Base-by-base conservation (phyloP, 2,329 filamentous ascomycete genomes). In the Monosporascus sp. region DNA sequence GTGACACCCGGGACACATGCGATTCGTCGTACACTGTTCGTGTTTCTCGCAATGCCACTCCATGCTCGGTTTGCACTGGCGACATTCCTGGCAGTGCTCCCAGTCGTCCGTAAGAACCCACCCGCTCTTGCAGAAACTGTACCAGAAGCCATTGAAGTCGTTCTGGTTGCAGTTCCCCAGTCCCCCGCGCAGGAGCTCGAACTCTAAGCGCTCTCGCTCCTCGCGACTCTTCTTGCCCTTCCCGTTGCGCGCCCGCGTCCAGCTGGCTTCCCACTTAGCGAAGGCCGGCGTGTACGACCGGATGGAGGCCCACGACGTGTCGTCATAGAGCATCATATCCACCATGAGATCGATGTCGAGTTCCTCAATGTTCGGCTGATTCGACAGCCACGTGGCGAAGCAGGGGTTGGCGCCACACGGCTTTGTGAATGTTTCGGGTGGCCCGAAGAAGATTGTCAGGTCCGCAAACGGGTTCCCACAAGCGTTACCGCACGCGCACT, bases 21-120 rank as follows among this genome's bases (percentile, higher is more conserved):
- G 59, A 44, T 66, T 61, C 18, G 61, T 60, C 15, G 63, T 66
- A 41, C 66, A 69, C 37, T 60, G 62, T 25, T 60, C 60, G 50
- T 69, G 66, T 51, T 68, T 66, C 35, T 63, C 62, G 48, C 66
- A 69, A 46, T 69, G 66, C 66, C 66, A 69, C 45, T 69, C 66
- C 17, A 37, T 53, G 48, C 56, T 65, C 20, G 65, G 55, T 22
- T 62, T 60, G 48, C 66, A 69, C 48, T 56, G 35, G 18, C 61
- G 61, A 48, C 66, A 69, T 58, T 69, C 65, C 38, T 63, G 55
- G 52, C 66, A 69, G 48, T 69, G 66, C 15, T 66, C 56, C 62
- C 62, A 66, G 41, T 55, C 52, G 25, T 66, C 59, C 37, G 59
- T 56, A 8, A 55, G 50, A 14, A 68, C 63, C 67, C 67, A 69